Evolutionary conservation across 2,329 filamentous ascomycete genomes (phyloP).

Genomic region (Talaromyces verruculosus): DNA sequence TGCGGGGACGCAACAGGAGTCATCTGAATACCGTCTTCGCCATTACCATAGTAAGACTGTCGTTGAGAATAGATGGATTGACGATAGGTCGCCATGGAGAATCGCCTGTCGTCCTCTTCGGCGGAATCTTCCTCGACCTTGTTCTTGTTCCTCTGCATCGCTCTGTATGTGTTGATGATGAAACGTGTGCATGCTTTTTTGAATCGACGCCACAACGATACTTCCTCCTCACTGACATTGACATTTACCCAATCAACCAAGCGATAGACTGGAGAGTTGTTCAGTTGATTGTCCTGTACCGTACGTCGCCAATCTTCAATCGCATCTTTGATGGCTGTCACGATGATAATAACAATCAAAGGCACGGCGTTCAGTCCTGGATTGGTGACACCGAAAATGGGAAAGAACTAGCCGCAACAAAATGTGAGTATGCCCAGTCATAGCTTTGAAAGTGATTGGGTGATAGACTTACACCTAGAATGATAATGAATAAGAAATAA

Average conservation of each 20-base stretch:
- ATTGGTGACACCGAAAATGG: conserved; percentile 90
- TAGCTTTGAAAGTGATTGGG: neutral
- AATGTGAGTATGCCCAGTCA: conserved; percentile 18
- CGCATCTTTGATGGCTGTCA: conserved; percentile 91
- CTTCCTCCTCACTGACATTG: conserved; percentile 82
- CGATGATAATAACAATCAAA: conserved; percentile 83
- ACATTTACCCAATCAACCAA: conserved; percentile 88
- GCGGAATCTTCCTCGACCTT: conserved; percentile 33
- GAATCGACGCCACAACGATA: conserved; percentile 80
- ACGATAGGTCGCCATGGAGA: conserved; percentile 61
- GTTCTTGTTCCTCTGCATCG: conserved; percentile 51
- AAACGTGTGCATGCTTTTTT: conserved; percentile 81
- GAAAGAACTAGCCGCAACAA: conserved; percentile 69
- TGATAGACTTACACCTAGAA: conserved; percentile 77
- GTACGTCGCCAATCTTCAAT: conserved; percentile 95
- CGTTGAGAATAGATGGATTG: conserved; percentile 57
- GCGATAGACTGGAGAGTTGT: conserved; percentile 92
- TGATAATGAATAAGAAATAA: conserved; percentile 95
- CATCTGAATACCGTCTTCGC: conserved; percentile 78
- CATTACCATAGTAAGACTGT: conserved; percentile 49
- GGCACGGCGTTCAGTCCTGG: conserved; percentile 88
- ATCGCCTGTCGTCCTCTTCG: conserved; percentile 56
- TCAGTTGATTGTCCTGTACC: conserved; percentile 85
- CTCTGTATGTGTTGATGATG: conserved; percentile 56
- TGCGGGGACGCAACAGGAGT: conserved; percentile 85